Conservation (phyloP, 306 rosid species). For the Hippophae tibetana region DNA sequence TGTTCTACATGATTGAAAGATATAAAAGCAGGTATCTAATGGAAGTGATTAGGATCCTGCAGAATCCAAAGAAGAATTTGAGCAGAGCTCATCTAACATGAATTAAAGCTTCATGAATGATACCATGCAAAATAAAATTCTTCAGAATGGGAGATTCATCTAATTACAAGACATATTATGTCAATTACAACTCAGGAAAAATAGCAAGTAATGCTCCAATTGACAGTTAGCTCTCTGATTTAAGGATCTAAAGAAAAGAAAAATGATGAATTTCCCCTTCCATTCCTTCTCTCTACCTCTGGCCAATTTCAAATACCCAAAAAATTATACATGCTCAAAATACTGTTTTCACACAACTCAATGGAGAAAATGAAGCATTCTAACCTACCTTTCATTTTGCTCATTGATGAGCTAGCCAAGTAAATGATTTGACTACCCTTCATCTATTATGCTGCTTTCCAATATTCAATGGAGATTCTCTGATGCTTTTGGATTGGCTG, state of each 20-base stretch:
- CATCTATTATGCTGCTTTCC: slow-evolving; percentile 48
- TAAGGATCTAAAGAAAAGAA: slow-evolving; percentile 24
- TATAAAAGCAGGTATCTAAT: too few species aligned
- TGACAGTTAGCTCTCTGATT: slow-evolving; percentile 45
- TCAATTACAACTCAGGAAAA: slow-evolving; percentile 54
- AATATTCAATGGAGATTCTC: slow-evolving; percentile 64
- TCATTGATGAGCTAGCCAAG: not conserved
- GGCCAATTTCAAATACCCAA: slow-evolving; percentile 39
- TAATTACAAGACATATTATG: slow-evolving; percentile 33
- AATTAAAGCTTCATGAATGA: too few species aligned
- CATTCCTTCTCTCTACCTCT: slow-evolving; percentile 33
- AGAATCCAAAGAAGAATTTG: too few species aligned
- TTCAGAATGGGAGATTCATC: slow-evolving; percentile 31
- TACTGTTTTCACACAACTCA: slow-evolving; percentile 36
- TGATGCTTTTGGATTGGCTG: slow-evolving; percentile 63
- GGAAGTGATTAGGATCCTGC: too few species aligned
- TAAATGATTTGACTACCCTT: not conserved
- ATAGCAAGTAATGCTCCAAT: slow-evolving; percentile 32
- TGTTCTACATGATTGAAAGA: too few species aligned
- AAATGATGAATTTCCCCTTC: slow-evolving; percentile 34
- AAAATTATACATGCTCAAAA: slow-evolving; percentile 40
- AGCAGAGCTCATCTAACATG: too few species aligned
- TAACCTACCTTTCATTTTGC: slow-evolving; percentile 20
- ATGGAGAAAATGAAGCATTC: slow-evolving; percentile 25
- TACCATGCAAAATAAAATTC: slow-evolving; percentile 25